Percentiles rank a stretch among this genome's conserved stretches.
Conservation (phyloP, 768 basidiomycete genomes). For the button mushroom (Agaricus bisporus) region DNA sequence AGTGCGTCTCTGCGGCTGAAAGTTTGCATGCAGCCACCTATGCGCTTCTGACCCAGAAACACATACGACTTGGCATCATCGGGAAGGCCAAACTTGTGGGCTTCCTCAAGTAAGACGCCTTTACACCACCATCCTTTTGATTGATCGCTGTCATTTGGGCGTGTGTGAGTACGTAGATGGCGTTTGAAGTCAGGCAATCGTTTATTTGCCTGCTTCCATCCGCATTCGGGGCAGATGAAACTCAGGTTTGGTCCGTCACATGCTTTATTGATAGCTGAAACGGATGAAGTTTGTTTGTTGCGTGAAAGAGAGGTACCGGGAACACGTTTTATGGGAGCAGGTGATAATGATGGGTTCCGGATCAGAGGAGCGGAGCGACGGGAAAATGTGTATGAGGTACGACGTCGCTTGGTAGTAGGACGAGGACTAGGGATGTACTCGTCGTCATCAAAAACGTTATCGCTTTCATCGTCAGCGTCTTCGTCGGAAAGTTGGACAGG, state of each 20-base stretch:
- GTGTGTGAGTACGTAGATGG: slow-evolving; percentile 51
- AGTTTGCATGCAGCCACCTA: slow-evolving; percentile 34
- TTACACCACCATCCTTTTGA: slow-evolving; percentile 30
- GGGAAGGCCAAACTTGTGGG: slow-evolving; percentile 15
- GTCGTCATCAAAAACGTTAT: slow-evolving; percentile 33
- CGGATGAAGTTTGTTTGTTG: slow-evolving; percentile 34
- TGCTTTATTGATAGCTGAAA: slow-evolving; percentile 17
- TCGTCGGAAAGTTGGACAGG: slow-evolving; percentile 7
- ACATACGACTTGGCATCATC: slow-evolving; percentile 18
- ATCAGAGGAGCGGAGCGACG: background rate
- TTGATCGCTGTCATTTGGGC: slow-evolving; percentile 34
- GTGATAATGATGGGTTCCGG: background rate
- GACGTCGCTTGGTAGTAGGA: slow-evolving; percentile 1
- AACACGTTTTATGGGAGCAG: background rate
- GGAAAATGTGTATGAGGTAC: background rate
- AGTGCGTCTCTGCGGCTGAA: slow-evolving; percentile 43
- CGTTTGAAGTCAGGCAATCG: slow-evolving; percentile 56
- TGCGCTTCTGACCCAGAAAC: slow-evolving; percentile 24
- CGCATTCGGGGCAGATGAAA: slow-evolving; percentile 41
- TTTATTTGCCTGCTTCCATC: slow-evolving; percentile 40
- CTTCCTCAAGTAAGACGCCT: slow-evolving; percentile 25
- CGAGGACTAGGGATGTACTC: slow-evolving; percentile 37
- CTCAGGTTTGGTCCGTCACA: slow-evolving; percentile 16
- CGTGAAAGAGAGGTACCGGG: slow-evolving; percentile 27
- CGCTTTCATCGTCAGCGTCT: slow-evolving; percentile 29